phyloP scores from a whole-genome alignment of 176 grass and related monocot species.

The Thalia dealbata region DNA sequence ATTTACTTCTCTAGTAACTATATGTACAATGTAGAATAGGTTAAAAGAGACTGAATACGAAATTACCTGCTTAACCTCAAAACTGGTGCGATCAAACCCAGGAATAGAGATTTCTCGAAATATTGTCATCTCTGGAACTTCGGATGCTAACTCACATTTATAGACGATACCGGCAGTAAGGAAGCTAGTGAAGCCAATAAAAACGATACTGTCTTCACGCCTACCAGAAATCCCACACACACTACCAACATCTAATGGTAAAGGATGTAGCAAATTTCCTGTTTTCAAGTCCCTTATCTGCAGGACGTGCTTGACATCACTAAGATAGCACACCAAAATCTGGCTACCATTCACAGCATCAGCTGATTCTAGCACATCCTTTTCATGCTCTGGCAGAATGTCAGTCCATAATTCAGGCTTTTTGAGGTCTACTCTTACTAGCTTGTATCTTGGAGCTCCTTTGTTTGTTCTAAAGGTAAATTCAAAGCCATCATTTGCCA shows the following conservation, averaged over 20 bases:
- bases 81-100: conserved; percentile 63
- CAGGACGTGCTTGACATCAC: conserved; percentile 78
- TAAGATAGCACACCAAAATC: conserved; percentile 74
- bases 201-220: conserved; percentile 61
- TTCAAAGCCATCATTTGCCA: conserved; percentile 63
- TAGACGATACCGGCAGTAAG: conserved; percentile 85
- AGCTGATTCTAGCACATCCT: conserved; percentile 63
- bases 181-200: conserved; percentile 87
- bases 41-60: neutral
- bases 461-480: conserved; percentile 93
- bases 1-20: neutral
- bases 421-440: conserved; percentile 62
- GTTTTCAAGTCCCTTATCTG: conserved; percentile 79
- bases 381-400: conserved; percentile 65
- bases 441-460: conserved; percentile 67
- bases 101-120: conserved; percentile 73
- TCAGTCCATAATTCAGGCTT: conserved; percentile 54
- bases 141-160: conserved; percentile 50
- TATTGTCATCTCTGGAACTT: conserved; percentile 63
- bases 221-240: conserved; percentile 72
- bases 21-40: neutral
- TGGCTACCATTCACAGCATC: conserved; percentile 54
- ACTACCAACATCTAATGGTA: conserved; percentile 77
- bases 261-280: conserved; percentile 57
- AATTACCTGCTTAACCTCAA: conserved; percentile 77